A percentile compares a stretch with the other conserved stretches of the same genome.
Conservation (phyloP, 2,329 filamentous ascomycete genomes). For the Phyllosticta citrichinensis region DNA sequence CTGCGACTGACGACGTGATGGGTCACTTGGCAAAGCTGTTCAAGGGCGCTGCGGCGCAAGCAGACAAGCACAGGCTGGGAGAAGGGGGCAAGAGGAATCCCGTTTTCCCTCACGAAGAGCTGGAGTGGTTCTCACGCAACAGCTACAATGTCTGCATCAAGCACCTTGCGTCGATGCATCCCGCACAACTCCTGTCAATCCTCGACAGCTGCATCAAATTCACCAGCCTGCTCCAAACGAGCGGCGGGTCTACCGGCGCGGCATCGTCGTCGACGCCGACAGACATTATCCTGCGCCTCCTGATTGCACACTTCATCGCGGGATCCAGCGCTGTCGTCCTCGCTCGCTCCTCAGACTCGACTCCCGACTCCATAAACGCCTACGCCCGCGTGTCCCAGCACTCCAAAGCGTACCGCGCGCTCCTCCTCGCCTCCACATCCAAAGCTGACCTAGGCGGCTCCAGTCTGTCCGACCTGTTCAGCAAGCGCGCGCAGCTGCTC, state of each 20-base stretch:
- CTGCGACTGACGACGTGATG: constrained; percentile 29
- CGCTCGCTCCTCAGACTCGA: constrained; percentile 36
- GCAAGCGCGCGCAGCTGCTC: constrained; percentile 56
- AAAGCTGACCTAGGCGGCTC: constrained; percentile 30
- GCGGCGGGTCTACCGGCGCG: constrained; percentile 13
- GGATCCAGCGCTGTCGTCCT: constrained; percentile 36
- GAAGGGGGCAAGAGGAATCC: constrained; percentile 19
- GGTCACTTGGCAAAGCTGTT: constrained; percentile 47
- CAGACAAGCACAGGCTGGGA: constrained; percentile 35
- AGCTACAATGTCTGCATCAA: constrained; percentile 68
- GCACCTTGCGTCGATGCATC: constrained; percentile 48
- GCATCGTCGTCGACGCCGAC: not conserved
- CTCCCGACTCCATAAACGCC: constrained; percentile 40
- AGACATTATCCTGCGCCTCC: constrained; percentile 48
- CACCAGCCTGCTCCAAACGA: constrained; percentile 26
- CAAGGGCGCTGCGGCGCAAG: constrained; percentile 39
- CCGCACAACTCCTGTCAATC: constrained; percentile 47
- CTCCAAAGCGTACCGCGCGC: constrained; percentile 46
- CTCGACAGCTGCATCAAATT: constrained; percentile 36
- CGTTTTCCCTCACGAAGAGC: constrained; percentile 51
- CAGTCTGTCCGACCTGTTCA: constrained; percentile 42
- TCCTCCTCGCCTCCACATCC: constrained; percentile 29
- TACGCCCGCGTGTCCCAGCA: constrained; percentile 55
- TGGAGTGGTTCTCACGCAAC: constrained; percentile 78
- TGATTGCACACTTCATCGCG: constrained; percentile 63